These are phyloP conservation scores for Manihot esculenta DNA, from an alignment of 441 rosid genomes.

Conservation along the genomic window DNA sequence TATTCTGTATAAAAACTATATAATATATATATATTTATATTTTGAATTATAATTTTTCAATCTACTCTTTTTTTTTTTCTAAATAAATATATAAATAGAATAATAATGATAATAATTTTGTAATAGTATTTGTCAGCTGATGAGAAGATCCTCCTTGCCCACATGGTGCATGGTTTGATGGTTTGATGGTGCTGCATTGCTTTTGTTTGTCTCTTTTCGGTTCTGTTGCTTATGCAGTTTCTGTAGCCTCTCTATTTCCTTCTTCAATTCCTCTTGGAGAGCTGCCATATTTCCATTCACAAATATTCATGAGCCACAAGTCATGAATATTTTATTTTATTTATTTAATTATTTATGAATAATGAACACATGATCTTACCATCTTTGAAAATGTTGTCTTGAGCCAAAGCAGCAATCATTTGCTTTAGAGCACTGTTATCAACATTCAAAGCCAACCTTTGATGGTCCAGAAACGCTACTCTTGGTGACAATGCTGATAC, in stretches of 20 bases:
- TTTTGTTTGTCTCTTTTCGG: conserved; percentile 33
- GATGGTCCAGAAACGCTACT: conserved; percentile 62
- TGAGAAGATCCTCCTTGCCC: conserved; percentile 24
- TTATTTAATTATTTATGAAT: too few species aligned
- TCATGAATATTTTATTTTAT: too few species aligned
- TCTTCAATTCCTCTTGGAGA: conserved; percentile 62
- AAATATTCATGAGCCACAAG: too few species aligned
- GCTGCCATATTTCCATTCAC: too few species aligned
- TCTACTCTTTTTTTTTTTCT: too few species aligned
- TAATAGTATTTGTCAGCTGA: neutral
- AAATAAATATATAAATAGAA: too few species aligned
- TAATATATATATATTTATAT: too few species aligned
- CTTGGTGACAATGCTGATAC: conserved; percentile 67
- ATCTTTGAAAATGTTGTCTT: conserved; percentile 68
- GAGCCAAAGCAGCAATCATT: conserved; percentile 68
- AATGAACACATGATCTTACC: too few species aligned
- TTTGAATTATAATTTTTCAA: too few species aligned
- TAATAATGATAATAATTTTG: too few species aligned
- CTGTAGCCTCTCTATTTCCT: conserved; percentile 61
- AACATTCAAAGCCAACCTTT: conserved; percentile 50
- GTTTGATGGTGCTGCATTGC: neutral
- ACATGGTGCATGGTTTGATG: conserved; percentile 1
- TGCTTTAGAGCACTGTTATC: conserved; percentile 65
- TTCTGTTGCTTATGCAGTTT: conserved; percentile 53
- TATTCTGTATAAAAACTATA: too few species aligned